Conservation (phyloP, 306 rosid species). For the Cucumis cinereus region DNA sequence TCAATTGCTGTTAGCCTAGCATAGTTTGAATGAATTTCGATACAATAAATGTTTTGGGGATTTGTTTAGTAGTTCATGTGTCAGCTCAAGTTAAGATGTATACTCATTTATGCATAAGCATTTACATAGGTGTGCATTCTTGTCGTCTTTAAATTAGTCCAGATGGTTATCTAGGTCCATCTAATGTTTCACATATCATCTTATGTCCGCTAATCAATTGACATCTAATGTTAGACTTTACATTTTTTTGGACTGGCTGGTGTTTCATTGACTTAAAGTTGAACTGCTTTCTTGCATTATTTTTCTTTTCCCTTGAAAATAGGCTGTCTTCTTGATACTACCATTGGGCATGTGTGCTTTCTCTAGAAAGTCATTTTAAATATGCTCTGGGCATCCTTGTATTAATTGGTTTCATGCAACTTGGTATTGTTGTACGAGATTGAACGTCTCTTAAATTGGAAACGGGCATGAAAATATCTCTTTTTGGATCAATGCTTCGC, state of each 20-base stretch:
- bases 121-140: neutral
- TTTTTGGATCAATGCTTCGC: constrained; percentile 7
- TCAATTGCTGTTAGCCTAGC: neutral
- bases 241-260: neutral
- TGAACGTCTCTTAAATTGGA: neutral
- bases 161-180: neutral
- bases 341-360: neutral
- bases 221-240: neutral
- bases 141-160: neutral
- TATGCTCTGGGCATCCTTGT: neutral
- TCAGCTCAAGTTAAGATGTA: neutral
- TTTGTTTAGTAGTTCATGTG: neutral
- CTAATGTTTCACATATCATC: neutral
- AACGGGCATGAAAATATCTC: neutral
- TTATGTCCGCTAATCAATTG: neutral
- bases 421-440: neutral
- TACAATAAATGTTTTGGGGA: neutral
- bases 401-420: neutral
- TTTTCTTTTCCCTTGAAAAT: neutral
- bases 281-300: neutral
- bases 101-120: neutral
- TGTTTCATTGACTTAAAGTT: neutral
- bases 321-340: neutral
- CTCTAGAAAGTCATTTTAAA: neutral
- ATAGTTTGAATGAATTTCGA: neutral